Conservation (phyloP, 495 filamentous ascomycete species). For the Neurospora sp. region DNA sequence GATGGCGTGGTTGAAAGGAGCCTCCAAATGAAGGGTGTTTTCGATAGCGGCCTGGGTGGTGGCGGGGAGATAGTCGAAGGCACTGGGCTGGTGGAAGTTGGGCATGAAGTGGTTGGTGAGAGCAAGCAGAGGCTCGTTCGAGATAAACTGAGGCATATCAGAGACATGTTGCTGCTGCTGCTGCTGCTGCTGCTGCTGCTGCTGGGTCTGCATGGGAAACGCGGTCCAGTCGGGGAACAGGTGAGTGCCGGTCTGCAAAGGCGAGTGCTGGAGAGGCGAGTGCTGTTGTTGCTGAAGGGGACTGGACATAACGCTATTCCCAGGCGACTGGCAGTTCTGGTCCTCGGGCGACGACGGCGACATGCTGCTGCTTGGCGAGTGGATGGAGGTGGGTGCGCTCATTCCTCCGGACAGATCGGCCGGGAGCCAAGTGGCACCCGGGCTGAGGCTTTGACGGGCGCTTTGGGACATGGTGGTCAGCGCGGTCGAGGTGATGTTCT, state of each 20-base stretch:
- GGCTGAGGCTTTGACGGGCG: slow-evolving; percentile 27
- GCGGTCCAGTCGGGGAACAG: slow-evolving; percentile 40
- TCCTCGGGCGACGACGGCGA: slow-evolving; percentile 35
- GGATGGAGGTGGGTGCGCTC: slow-evolving; percentile 22
- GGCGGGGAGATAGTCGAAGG: slow-evolving; percentile 63
- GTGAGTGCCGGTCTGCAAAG: slow-evolving; percentile 32
- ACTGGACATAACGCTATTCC: slow-evolving; percentile 28
- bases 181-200: slow-evolving; percentile 38
- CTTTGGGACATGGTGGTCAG: slow-evolving; percentile 32
- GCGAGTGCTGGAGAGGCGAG: slow-evolving; percentile 27
- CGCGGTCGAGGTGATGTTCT: slow-evolving; percentile 33
- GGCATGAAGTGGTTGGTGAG: slow-evolving; percentile 35
- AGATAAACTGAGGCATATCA: slow-evolving; percentile 43
- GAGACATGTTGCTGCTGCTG: slow-evolving; percentile 32
- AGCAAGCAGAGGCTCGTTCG: slow-evolving; percentile 36
- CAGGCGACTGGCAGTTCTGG: slow-evolving; percentile 34
- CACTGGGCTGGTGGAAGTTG: slow-evolving; percentile 40
- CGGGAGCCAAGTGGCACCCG: slow-evolving; percentile 32
- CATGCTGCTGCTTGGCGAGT: slow-evolving; percentile 30
- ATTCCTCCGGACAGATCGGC: slow-evolving; percentile 32
- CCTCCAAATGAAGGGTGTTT: slow-evolving; percentile 53
- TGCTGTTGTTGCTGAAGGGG: slow-evolving; percentile 27
- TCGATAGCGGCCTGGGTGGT: slow-evolving; percentile 55
- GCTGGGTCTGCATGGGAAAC: slow-evolving; percentile 42
- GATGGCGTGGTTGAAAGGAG: slow-evolving; percentile 45